Base-by-base conservation (phyloP, 2,329 filamentous ascomycete species). In the Colletotrichum musicola region DNA sequence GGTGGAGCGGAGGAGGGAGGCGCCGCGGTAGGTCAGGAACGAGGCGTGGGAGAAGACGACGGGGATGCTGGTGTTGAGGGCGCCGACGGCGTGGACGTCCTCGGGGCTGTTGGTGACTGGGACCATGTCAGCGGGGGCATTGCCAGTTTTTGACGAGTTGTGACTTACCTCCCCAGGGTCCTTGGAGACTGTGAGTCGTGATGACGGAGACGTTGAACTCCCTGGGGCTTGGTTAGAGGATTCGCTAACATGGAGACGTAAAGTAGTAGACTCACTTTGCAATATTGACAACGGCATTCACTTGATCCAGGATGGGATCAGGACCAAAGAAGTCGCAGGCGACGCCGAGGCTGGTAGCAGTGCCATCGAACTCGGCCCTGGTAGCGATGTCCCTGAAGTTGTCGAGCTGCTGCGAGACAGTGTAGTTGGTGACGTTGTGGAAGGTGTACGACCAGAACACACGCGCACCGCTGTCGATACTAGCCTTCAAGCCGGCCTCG, bases 41-140 rank as follows among this genome's bases (percentile, higher is more conserved):
- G 77, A 79, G 0, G 79, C 85, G 71, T 89, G 87, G 0, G 85
- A 84, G 74, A 89, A 84, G 60, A 89, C 78, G 3, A 88, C 75
- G 0, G 86, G 84, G 13, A 81, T 81, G 35, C 76, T 76, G 16
- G 75, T 80, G 72, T 85, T 82, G 4, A 86, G 80, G 56, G 82
- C 71, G 1, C 75, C 77, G 4, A 81, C 75, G 1, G 73, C 73
- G 60, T 79, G 73, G 4, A 85, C 57, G 14, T 80, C 74, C 9
- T 79, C 75, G 0, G 84, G 83, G 4, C 78, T 77, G 74, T 83
- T 84, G 54, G 73, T 74, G 46, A 72, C 67, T 69, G 14, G 4
- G 27, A 4, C 1, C 13, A 0, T 7, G 18, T 40, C 22, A 57
- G 25, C 10, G 14, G 4, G 22, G 1, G 46, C 46, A 13, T 1